phyloP scores from a whole-genome alignment of 2,329 filamentous ascomycete genomes.

The Sclerotinia glacialis region DNA sequence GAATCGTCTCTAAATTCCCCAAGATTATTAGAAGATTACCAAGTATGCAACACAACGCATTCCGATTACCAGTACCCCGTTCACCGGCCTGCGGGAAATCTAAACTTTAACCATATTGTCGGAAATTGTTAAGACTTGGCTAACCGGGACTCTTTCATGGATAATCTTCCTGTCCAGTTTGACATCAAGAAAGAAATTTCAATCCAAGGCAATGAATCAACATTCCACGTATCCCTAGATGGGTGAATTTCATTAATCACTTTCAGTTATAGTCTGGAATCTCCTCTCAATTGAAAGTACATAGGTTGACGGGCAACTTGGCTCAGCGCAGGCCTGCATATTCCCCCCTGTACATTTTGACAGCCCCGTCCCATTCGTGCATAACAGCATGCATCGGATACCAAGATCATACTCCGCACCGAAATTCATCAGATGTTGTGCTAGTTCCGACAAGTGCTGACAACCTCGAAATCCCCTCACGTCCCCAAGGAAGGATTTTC shows the following conservation, averaged over 20 bases:
- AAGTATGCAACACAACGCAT: neutral
- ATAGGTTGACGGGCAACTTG: conserved; percentile 10
- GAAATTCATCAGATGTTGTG: neutral
- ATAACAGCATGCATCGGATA: conserved; percentile 9
- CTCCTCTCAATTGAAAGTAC: neutral
- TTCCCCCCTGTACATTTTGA: conserved; percentile 5
- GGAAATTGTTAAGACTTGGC: conserved; percentile 14
- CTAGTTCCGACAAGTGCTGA: conserved; percentile 19
- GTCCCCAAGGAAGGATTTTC: conserved; percentile 8
- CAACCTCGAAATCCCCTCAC: conserved; percentile 3
- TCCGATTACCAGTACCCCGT: conserved; percentile 2
- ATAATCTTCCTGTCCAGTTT: neutral
- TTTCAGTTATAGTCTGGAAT: neutral
- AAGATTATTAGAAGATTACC: neutral
- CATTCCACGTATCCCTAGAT: neutral
- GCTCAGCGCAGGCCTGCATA: conserved; percentile 7
- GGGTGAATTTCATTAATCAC: neutral
- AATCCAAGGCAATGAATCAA: neutral
- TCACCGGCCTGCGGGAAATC: conserved; percentile 15
- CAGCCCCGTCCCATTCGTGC: conserved; percentile 5
- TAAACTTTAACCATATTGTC: conserved; percentile 23
- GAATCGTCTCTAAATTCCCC: neutral
- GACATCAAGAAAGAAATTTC: neutral
- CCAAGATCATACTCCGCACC: conserved; percentile 9
- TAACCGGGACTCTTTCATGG: neutral